phyloP scores from a whole-genome alignment of 495 filamentous ascomycete genomes.

The Pyronema omphalodes region DNA sequence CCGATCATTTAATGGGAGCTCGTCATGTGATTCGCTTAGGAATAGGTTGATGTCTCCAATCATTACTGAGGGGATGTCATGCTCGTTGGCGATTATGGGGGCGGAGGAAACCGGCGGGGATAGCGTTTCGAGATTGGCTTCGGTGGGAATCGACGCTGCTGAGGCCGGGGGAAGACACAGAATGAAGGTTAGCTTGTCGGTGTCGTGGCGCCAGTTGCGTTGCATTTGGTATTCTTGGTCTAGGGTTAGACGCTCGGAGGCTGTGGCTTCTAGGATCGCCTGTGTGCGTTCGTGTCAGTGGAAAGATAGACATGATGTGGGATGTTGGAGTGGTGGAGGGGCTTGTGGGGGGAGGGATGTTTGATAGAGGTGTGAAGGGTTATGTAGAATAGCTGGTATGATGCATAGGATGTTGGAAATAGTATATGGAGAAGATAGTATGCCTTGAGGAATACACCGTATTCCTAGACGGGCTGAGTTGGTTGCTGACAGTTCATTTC shows the following conservation, averaged over 20 bases:
- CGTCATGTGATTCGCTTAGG: slow-evolving; percentile 33
- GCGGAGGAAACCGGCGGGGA: neutral
- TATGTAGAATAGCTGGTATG: no score
- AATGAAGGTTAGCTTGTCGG: slow-evolving; percentile 62
- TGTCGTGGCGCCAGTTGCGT: slow-evolving; percentile 53
- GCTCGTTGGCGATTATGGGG: slow-evolving; percentile 22
- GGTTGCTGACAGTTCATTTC: no score
- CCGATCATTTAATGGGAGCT: neutral
- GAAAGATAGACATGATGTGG: no score
- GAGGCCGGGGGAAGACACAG: slow-evolving; percentile 30
- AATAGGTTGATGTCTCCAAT: slow-evolving; percentile 81
- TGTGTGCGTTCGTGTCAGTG: slow-evolving; percentile 18
- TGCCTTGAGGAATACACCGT: no score
- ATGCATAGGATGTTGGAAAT: no score
- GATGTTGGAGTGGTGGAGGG: no score
- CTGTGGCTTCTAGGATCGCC: slow-evolving; percentile 67
- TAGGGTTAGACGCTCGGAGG: slow-evolving; percentile 61
- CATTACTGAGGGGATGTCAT: slow-evolving; percentile 44
- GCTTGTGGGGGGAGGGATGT: no score
- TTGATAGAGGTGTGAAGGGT: no score
- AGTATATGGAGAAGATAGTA: no score
- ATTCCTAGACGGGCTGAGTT: no score
- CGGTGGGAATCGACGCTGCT: neutral
- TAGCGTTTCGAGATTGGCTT: neutral
- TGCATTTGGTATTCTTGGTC: slow-evolving; percentile 78